Evolutionary conservation across 176 grass and related monocot genomes (phyloP).

Genomic region (Aegilops tauschii): DNA sequence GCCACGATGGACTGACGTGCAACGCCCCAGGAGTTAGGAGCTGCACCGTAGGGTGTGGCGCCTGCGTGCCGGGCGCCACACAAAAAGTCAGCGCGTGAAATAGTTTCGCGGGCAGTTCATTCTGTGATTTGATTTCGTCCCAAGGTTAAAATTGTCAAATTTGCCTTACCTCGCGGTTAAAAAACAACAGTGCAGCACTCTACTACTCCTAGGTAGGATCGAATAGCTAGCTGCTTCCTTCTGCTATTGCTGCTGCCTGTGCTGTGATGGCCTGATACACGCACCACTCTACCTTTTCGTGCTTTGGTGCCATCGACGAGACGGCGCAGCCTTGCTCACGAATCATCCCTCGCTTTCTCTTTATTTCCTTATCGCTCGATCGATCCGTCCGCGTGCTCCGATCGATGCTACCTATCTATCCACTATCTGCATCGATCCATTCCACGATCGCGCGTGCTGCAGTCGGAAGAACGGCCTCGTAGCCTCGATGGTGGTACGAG

Average conservation of each 20-base stretch:
- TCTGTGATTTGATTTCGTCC: no score
- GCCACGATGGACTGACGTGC: no score
- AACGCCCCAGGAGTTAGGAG: no score
- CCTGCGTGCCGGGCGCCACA: no score
- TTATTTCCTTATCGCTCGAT: neutral
- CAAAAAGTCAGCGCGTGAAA: no score
- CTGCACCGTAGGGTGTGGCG: no score
- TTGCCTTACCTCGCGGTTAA: neutral
- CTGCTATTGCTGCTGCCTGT: no score
- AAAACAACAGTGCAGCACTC: neutral
- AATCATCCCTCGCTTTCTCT: neutral
- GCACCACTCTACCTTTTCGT: neutral
- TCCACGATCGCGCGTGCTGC: neutral
- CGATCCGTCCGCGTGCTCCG: neutral
- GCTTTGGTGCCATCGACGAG: neutral
- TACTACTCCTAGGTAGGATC: no score
- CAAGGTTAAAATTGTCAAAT: no score
- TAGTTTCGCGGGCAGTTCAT: no score
- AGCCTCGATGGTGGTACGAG: neutral
- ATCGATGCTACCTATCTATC: neutral
- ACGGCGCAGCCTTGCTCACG: neutral
- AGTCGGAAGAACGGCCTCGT: neutral
- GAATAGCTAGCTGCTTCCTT: no score
- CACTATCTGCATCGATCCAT: neutral
- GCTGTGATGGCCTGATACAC: no score